Base-by-base conservation (phyloP, 108 stramenopile species). In the Chaetoceros muelleri region DNA sequence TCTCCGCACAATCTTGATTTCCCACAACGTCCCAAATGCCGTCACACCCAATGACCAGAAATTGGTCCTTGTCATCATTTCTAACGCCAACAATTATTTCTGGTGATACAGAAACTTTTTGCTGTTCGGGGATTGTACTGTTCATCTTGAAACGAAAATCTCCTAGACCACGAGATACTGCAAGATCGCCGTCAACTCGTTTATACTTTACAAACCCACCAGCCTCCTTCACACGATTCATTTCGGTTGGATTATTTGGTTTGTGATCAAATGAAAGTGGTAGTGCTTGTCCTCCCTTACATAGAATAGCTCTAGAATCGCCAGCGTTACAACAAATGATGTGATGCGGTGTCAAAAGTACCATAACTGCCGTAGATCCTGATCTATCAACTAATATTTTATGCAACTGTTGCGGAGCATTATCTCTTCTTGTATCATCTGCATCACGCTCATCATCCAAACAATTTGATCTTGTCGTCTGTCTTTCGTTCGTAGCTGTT, bases 201-300 rank as follows among this genome's bases (percentile, higher is more conserved):
- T 85, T 84, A 48, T 65, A 67, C 62, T 71, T 77, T 0, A 95
- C 88, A 61, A 70, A 82, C 24, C 94, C 94, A 24, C 90, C 85
- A 7, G 71, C 78, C n/a, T 59, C 53, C n/a, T 68, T 61, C 27
- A 95, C 83, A 7, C 94, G 65, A 31, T 61, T 67, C 50, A 62
- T 28, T 70, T 95, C 94, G 17, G 74, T 58, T 48, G 75, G 71
- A 26, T 87, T 80, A 55, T 62, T 53, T n/a, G 98, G 98, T 64
- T 99, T 99, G 69, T 99, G 98, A 76, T 99, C 98, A 63, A 88
- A 85, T 44, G 82, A 84, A 29, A 97, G 65, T 8, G 95, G 87
- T 18, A 87, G 25, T 16, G 61, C 72, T 5, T 21, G 29, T 28
- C 85, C 85, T 28, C 57, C 61, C 19, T 75, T 63, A 28, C 70